Percentiles rank a stretch among this genome's conserved stretches.
Evolutionary conservation across 1,284 basidiomycete genomes (phyloP).

Genomic region (Flammula alnicola): DNA sequence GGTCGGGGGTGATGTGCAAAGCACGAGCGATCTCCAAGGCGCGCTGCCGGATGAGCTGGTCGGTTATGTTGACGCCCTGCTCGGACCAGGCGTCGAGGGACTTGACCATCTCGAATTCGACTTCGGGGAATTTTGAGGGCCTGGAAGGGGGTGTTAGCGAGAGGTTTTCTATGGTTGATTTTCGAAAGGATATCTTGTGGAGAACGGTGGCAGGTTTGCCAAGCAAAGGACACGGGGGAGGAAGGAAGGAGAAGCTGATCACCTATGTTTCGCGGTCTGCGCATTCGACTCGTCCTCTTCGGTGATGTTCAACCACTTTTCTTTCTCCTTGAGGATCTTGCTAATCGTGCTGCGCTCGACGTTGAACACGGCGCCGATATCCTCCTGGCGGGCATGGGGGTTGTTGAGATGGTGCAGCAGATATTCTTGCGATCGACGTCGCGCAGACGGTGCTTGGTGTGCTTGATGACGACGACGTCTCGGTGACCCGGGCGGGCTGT

Average conservation of each 20-base stretch:
- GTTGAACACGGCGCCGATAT: constrained; percentile 75
- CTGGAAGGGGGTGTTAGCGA: constrained; percentile 45
- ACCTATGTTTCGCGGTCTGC: constrained; percentile 71
- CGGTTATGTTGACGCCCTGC: constrained; percentile 61
- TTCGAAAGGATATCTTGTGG: no score
- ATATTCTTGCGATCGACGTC: constrained; percentile 80
- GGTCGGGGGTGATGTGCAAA: constrained; percentile 63
- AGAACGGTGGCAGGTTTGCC: no score
- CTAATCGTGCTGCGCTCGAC: constrained; percentile 93
- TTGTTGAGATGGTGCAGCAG: constrained; percentile 69
- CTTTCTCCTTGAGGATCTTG: constrained; percentile 87
- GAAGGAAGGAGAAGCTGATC: constrained; percentile 26
- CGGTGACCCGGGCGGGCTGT: constrained; percentile 27
- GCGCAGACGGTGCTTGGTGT: constrained; percentile 73
- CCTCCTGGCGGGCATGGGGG: constrained; percentile 76
- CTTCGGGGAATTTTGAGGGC: constrained; percentile 76
- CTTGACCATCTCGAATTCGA: constrained; percentile 67
- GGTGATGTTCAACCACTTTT: constrained; percentile 77
- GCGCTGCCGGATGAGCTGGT: constrained; percentile 71
- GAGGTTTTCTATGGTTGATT: no score
- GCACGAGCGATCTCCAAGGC: constrained; percentile 71
- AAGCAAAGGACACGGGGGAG: constrained; percentile 12
- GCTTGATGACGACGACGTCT: constrained; percentile 42
- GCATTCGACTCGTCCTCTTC: constrained; percentile 52
- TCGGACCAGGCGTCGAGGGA: constrained; percentile 64